These are phyloP conservation scores for Staphylotrichum longicolle DNA, from an alignment of 495 filamentous ascomycete species.

Conservation along the genomic window DNA sequence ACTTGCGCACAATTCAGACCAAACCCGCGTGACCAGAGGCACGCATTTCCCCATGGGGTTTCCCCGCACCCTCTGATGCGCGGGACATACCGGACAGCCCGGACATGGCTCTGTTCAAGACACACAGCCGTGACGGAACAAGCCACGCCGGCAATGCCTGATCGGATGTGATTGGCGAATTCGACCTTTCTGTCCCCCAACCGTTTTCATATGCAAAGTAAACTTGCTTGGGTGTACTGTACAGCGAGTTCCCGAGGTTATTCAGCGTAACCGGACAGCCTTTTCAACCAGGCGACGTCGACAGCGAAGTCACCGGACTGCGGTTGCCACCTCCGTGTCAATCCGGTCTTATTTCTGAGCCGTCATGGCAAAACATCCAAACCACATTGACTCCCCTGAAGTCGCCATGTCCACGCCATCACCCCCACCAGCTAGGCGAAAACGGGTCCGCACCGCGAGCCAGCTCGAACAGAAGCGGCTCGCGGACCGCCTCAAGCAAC, in stretches of 20 bases:
- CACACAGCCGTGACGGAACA: too few species aligned
- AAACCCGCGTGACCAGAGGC: not conserved
- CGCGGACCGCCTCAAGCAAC: not conserved
- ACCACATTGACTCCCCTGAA: not conserved
- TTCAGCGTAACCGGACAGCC: not conserved
- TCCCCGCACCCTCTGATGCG: not conserved
- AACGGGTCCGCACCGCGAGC: slow-evolving; percentile 3
- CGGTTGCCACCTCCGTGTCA: too few species aligned
- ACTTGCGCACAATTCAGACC: not conserved
- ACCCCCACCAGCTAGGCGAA: not conserved
- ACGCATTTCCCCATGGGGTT: not conserved
- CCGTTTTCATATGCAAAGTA: too few species aligned
- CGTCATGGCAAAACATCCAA: not conserved
- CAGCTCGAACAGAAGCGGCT: slow-evolving; percentile 1
- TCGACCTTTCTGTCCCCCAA: too few species aligned
- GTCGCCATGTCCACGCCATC: not conserved
- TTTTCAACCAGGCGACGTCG: too few species aligned
- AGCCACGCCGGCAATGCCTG: too few species aligned
- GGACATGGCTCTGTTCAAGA: too few species aligned
- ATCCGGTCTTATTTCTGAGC: not conserved
- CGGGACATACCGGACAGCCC: too few species aligned
- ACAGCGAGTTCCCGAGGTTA: not conserved
- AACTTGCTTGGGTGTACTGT: too few species aligned
- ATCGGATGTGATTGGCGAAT: too few species aligned
- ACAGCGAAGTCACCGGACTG: too few species aligned